Evolutionary conservation across 2,329 filamentous ascomycete species (phyloP).

Genomic region (Colletotrichum scovillei): DNA sequence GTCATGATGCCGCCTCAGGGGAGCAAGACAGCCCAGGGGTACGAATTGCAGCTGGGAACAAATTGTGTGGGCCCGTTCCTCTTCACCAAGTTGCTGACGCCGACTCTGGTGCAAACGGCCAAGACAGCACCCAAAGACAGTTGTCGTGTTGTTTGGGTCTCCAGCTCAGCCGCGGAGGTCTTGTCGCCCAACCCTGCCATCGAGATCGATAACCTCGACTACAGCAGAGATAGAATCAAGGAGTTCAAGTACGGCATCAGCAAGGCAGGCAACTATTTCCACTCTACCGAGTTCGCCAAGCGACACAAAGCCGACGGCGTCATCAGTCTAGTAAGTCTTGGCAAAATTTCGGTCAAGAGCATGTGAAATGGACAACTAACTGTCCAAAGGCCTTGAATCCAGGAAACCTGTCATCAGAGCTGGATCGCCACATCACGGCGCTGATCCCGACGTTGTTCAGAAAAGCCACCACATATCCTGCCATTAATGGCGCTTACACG

Average conservation of each 20-base stretch:
- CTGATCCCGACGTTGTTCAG: conserved; percentile 27
- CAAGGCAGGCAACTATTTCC: conserved; percentile 46
- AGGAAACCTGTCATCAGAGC: conserved; percentile 51
- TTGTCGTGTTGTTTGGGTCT: conserved; percentile 48
- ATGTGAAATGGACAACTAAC: not conserved
- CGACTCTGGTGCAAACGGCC: conserved; percentile 46
- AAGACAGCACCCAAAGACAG: conserved; percentile 42
- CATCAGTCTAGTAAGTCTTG: conserved; percentile 35
- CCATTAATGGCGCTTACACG: conserved; percentile 57
- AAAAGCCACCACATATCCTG: conserved; percentile 40
- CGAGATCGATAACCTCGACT: conserved; percentile 44
- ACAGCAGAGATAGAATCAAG: conserved; percentile 38
- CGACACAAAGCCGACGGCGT: conserved; percentile 40
- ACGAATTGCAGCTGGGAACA: conserved; percentile 55
- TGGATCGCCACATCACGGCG: conserved; percentile 39
- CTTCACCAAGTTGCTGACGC: conserved; percentile 51
- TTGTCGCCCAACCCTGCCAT: conserved; percentile 39
- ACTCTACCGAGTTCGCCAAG: conserved; percentile 45
- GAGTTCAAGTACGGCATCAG: conserved; percentile 45
- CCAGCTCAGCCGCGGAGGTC: conserved; percentile 44
- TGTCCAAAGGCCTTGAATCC: conserved; percentile 47
- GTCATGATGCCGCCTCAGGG: conserved; percentile 55
- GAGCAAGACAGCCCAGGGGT: conserved; percentile 52
- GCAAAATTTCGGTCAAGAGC: not conserved
- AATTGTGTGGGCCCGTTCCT: conserved; percentile 53